phyloP scores from a whole-genome alignment of 169 alveolate species.

The Theileria sp. region DNA sequence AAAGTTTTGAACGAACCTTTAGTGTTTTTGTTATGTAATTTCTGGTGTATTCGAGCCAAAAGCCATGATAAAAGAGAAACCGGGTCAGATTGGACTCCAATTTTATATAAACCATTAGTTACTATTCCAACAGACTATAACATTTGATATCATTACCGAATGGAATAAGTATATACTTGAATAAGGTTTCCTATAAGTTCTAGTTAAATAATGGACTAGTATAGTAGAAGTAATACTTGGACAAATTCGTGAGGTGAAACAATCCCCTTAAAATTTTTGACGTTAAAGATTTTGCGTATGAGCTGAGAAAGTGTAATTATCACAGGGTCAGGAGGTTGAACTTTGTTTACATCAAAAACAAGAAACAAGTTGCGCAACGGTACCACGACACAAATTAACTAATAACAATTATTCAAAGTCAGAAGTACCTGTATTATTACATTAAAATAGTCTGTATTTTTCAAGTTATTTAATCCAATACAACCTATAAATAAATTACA shows the following conservation, averaged over 20 bases:
- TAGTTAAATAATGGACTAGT: not conserved
- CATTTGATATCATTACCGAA: not conserved
- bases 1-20: constrained; percentile 23
- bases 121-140: constrained; percentile 71
- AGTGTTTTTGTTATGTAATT: constrained; percentile 52
- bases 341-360: constrained; percentile 50
- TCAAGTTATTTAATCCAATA: constrained; percentile 94
- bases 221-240: constrained; percentile 67
- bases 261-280: constrained; percentile 94
- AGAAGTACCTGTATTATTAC: constrained; percentile 87
- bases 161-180: constrained; percentile 35
- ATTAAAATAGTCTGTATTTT: constrained; percentile 93
- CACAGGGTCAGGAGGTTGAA: constrained; percentile 83
- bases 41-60: constrained; percentile 77
- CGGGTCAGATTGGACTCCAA: constrained; percentile 91
- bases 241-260: constrained; percentile 96
- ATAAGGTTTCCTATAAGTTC: constrained; percentile 62
- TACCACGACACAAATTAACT: constrained; percentile 64
- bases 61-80: constrained; percentile 91
- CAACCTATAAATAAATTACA: constrained; percentile 32
- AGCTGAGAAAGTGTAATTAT: constrained; percentile 89
- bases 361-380: constrained; percentile 67
- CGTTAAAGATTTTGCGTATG: constrained; percentile 93
- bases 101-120: constrained; percentile 71
- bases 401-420: not conserved